A percentile compares a stretch with the other conserved stretches of the same genome.
Evolutionary conservation across 2,329 filamentous ascomycete species (phyloP).

Genomic region (Penicillium sp.): DNA sequence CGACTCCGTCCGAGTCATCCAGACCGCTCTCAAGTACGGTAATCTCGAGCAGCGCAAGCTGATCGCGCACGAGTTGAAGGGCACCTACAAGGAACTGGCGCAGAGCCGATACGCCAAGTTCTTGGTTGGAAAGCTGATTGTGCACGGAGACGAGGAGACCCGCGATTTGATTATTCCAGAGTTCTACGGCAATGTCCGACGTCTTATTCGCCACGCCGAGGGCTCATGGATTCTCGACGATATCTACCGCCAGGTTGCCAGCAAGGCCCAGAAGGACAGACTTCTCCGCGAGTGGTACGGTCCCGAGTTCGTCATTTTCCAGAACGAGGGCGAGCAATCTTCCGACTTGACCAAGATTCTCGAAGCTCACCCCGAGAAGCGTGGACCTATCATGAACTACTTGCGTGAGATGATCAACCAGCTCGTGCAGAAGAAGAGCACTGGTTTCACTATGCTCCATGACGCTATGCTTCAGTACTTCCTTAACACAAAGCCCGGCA

Average conservation of each 20-base stretch:
- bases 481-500: constrained; percentile 73
- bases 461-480: constrained; percentile 99
- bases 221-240: constrained; percentile 98
- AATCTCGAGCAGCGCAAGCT: constrained; percentile 79
- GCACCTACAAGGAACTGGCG: constrained; percentile 79
- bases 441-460: constrained; percentile 95
- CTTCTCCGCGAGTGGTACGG: constrained; percentile 96
- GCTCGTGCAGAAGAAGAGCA: constrained; percentile 93
- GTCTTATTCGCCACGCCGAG: constrained; percentile 93
- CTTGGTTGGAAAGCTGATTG: constrained; percentile 89
- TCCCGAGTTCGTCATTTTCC: constrained; percentile 83
- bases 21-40: constrained; percentile 95
- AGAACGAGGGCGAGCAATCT: constrained; percentile 53
- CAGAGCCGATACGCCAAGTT: constrained; percentile 99
- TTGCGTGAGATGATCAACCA: constrained; percentile 86
- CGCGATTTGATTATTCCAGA: constrained; percentile 87
- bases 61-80: constrained; percentile 84
- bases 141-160: constrained; percentile 86
- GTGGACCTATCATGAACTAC: constrained; percentile 81
- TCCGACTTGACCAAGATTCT: constrained; percentile 75
- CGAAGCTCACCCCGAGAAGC: constrained; percentile 77
- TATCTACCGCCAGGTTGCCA: constrained; percentile 87
- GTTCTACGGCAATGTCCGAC: constrained; percentile 91
- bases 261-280: constrained; percentile 78
- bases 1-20: constrained; percentile 92